Percentiles rank a stretch among this genome's conserved stretches.
Evolutionary conservation across 179 eudicot genomes (phyloP).

Genomic region (Beta macrorhiza): DNA sequence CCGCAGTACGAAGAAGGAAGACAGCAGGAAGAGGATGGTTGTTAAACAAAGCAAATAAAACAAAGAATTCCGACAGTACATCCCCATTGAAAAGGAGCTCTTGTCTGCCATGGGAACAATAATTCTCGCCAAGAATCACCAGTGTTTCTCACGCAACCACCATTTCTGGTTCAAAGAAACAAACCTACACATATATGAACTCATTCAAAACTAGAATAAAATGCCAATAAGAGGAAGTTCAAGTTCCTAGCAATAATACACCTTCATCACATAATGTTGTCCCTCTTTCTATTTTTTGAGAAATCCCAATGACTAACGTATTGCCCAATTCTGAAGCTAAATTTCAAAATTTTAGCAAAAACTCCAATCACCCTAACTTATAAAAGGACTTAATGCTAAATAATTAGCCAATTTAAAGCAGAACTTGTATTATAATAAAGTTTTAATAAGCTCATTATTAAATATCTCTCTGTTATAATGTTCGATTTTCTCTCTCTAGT

Average conservation of each 20-base stretch:
- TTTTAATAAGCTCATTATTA: too few relatives aligned
- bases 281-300: not conserved
- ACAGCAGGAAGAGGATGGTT: constrained; percentile 54
- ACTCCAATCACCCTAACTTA: too few relatives aligned
- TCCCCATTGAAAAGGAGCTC: constrained; percentile 36
- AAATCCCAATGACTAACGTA: not conserved
- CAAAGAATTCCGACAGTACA: constrained; percentile 42
- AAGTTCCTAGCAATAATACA: not conserved
- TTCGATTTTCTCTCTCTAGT: too few relatives aligned
- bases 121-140: constrained; percentile 1
- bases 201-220: not conserved
- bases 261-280: not conserved
- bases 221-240: not conserved
- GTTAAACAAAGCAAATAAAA: constrained; percentile 47
- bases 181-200: constrained; percentile 15
- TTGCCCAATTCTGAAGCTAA: not conserved
- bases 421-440: too few relatives aligned
- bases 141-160: not conserved
- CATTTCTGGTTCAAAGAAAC: constrained; percentile 1
- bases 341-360: too few relatives aligned
- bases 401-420: too few relatives aligned
- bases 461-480: too few relatives aligned
- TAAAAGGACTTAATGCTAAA: too few relatives aligned
- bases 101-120: constrained; percentile 54
- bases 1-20: constrained; percentile 62